These are phyloP conservation scores for Gentiana dahurica DNA, from an alignment of 257 asterid species.

Conservation along the genomic window DNA sequence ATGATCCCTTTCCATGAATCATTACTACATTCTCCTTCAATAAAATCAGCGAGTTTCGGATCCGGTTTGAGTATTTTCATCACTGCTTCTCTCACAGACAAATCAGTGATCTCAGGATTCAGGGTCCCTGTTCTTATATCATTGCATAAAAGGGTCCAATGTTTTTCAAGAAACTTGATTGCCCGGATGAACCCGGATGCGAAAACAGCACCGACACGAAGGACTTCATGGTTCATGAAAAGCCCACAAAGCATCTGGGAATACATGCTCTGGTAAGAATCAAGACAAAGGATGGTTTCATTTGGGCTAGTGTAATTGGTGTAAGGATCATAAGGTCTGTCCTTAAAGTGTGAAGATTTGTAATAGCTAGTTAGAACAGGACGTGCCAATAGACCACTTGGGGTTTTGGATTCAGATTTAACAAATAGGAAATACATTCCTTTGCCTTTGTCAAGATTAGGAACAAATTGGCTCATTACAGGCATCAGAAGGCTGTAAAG, in stretches of 20 bases:
- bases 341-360: constrained; percentile 23
- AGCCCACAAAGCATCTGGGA: constrained; percentile 43
- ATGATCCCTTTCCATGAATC: constrained; percentile 34
- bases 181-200: constrained; percentile 40
- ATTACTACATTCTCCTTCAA: constrained; percentile 23
- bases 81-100: constrained; percentile 23
- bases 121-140: constrained; percentile 28
- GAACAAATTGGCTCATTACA: constrained; percentile 30
- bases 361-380: constrained; percentile 32
- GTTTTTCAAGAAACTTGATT: constrained; percentile 27
- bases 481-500: constrained; percentile 35
- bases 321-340: constrained; percentile 26
- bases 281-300: constrained; percentile 28
- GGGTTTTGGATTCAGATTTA: constrained; percentile 27
- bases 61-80: constrained; percentile 24
- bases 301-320: constrained; percentile 36
- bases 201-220: constrained; percentile 32
- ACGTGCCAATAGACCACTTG: constrained; percentile 29
- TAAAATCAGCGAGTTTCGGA: constrained; percentile 22
- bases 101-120: constrained; percentile 17
- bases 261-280: constrained; percentile 37
- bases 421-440: constrained; percentile 29
- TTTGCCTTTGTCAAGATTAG: constrained; percentile 28
- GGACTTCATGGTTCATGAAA: constrained; percentile 20
- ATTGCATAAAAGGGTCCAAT: constrained; percentile 22